phyloP scores from a whole-genome alignment of 441 rosid species.

The Gossypium gossypioides region DNA sequence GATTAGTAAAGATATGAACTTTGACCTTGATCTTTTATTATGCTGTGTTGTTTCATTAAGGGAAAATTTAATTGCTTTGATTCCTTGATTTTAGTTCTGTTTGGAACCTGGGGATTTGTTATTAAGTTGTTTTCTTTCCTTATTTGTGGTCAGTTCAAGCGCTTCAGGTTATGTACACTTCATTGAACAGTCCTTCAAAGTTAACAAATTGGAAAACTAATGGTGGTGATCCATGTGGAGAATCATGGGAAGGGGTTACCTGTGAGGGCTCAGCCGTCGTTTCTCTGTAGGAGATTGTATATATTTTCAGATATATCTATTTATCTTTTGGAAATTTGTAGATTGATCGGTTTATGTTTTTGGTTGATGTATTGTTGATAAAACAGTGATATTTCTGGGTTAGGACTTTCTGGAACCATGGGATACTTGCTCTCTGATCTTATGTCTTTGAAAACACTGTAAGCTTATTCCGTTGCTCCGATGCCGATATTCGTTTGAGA shows the following conservation, averaged over 20 bases:
- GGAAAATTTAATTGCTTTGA: not conserved
- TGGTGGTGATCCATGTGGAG: conserved; percentile 87
- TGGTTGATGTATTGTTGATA: conserved; percentile 10
- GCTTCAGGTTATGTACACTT: conserved; percentile 69
- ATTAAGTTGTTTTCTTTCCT: conserved; percentile 12
- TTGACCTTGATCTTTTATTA: conserved; percentile 18
- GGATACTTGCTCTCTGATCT: conserved; percentile 80
- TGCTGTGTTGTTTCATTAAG: conserved; percentile 17
- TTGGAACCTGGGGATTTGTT: conserved; percentile 3
- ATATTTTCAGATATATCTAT: not conserved
- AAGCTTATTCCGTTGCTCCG: conserved; percentile 14
- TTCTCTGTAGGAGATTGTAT: conserved; percentile 50
- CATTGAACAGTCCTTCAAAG: conserved; percentile 68
- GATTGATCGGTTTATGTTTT: conserved; percentile 8
- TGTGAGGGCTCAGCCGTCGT: conserved; percentile 85
- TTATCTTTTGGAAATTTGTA: not conserved
- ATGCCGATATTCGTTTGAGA: not conserved
- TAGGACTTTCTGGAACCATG: conserved; percentile 72
- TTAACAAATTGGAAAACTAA: conserved; percentile 71
- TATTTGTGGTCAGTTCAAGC: conserved; percentile 54
- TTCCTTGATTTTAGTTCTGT: not conserved
- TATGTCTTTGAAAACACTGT: conserved; percentile 66
- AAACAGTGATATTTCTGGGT: conserved; percentile 64
- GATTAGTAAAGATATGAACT: conserved; percentile 16
- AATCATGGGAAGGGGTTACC: conserved; percentile 84